Base-by-base conservation (phyloP, 2,329 filamentous ascomycete genomes). In the Trichoderma sp. region DNA sequence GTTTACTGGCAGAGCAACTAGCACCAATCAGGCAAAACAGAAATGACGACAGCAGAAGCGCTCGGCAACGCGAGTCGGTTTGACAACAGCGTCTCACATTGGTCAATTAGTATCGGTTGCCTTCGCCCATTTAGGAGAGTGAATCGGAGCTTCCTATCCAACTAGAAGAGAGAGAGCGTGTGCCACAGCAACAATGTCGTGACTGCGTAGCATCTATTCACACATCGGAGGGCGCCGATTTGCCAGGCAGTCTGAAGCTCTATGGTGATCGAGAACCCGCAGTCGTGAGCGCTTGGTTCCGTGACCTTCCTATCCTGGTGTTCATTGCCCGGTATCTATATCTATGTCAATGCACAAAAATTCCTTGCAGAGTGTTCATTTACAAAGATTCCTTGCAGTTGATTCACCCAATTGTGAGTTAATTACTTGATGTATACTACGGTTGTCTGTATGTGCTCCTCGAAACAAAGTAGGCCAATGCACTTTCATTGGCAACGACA, bases 291-390 rank as follows among this genome's bases (percentile, higher is more conserved):
- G 26, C 32, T 32, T n/a, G 12, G 53, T 30, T 30, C 43, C n/a
- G 26, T 47, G 26, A 68, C 65, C 65, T 68, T 68, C 65, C 39
- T 61, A 59, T 59, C 57, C 65, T 26, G 55, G 65, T 47, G 57
- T 39, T 58, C 53, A 68, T 50, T 59, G 26, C 3, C 65, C 65
- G 65, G 26, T 50, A 59, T 59, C 65, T 59, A 20, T 23, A 32
- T 67, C 34, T 36, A 36, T 26, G 34, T 62, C 34, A 64, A 68
- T 68, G 65, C 53, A 59, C 65, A 68, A 68, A 68, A 47, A 68
- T 43, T 59, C 65, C 65, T 68, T 61, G 65, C 65, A 68, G 65
- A 59, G 23, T 43, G 17, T 32, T 50, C 17, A 59, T 39, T 32
- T 34, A 32, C 36, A 39, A 47, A 23, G n/a, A 34, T 13, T 17